Percentiles rank a stretch among this genome's conserved stretches.
These are phyloP conservation scores for Aspergillus quadrilineatus DNA, from an alignment of 2,329 filamentous ascomycete species.

Conservation along the genomic window DNA sequence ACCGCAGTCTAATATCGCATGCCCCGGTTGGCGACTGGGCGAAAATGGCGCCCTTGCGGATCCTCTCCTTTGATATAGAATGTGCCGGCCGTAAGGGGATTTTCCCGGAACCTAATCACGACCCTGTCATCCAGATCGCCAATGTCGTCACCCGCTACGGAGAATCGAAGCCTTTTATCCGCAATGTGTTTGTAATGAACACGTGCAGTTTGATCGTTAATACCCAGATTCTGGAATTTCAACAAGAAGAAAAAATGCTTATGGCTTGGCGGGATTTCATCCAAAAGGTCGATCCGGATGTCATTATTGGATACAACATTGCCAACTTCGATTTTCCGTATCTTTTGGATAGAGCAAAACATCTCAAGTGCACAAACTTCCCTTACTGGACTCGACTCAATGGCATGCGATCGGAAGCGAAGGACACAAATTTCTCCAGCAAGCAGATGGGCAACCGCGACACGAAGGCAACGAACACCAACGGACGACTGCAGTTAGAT, in stretches of 20 bases:
- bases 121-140: slow-evolving; percentile 97
- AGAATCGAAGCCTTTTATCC: slow-evolving; percentile 91
- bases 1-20: slow-evolving; percentile 80
- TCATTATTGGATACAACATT: slow-evolving; percentile 99
- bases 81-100: slow-evolving; percentile 96
- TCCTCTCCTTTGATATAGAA: slow-evolving; percentile 97
- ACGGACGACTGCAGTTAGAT: slow-evolving; percentile 89
- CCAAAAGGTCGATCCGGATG: slow-evolving; percentile 86
- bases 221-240: slow-evolving; percentile 83
- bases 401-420: slow-evolving; percentile 67
- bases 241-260: slow-evolving; percentile 85
- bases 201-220: slow-evolving; percentile 92
- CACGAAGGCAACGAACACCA: slow-evolving; percentile 90
- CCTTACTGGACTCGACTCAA: slow-evolving; percentile 84
- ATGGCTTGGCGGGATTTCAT: slow-evolving; percentile 88
- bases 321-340: slow-evolving; percentile 98
- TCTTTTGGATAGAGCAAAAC: slow-evolving; percentile 79
- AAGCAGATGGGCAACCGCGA: slow-evolving; percentile 98
- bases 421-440: slow-evolving; percentile 84
- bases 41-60: slow-evolving; percentile 91
- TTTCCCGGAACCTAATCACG: slow-evolving; percentile 87
- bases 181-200: slow-evolving; percentile 94
- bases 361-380: slow-evolving; percentile 77
- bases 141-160: slow-evolving; percentile 93
- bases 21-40: slow-evolving; percentile 91